Base-by-base conservation (phyloP, 495 filamentous ascomycete species). In the Xylaria venustula region DNA sequence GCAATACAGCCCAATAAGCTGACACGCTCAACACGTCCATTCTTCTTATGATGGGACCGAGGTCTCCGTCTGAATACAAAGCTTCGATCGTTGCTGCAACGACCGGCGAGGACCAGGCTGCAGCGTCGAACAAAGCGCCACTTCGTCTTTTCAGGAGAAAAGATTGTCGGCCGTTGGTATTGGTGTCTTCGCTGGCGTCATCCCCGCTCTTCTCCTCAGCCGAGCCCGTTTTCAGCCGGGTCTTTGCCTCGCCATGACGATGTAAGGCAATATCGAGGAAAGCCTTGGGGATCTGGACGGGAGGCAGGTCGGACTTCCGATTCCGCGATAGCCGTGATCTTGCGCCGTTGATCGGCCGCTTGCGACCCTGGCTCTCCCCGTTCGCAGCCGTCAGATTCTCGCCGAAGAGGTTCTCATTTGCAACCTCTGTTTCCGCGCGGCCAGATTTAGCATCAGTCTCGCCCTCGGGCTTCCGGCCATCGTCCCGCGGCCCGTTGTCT, bases 281-380 rank as follows among this genome's bases (percentile, higher is more conserved):
- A 52, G 74, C 79, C 8, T 67, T 61, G 7, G 81, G 79, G 20
- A 85, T 32, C 20, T 71, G 57, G 3, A 81, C 62, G 19, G 75
- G 70, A 2, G 81, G 78, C 0, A 79, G 37, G 25, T 80, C 73
- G 15, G 76, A 71, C 56, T 71, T 69, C 47, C 74, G 73, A 62
- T 61, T 69, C 34, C 79, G 70, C 40, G 45, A 44, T n/a, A 67
- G 64, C 26, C 79, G 75, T 46, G 71, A 63, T 55, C 73, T 74
- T 30, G 73, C 67, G 20, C 72, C 74, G 32, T 15, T 50, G 8
- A 51, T n/a, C 14, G 60, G 51, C 36, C 25, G 50, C 36, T 65
- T 69, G 12, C 64, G 60, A 7, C 52, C 61, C 17, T 67, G 62
- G 37, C n/a, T 54, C 51, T 66, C 63, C 8, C 50, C 67, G 49